A percentile compares a stretch with the other conserved stretches of the same genome.
These are phyloP conservation scores for Podosphaera fusca DNA, from an alignment of 2,329 filamentous ascomycete species.

Conservation along the genomic window DNA sequence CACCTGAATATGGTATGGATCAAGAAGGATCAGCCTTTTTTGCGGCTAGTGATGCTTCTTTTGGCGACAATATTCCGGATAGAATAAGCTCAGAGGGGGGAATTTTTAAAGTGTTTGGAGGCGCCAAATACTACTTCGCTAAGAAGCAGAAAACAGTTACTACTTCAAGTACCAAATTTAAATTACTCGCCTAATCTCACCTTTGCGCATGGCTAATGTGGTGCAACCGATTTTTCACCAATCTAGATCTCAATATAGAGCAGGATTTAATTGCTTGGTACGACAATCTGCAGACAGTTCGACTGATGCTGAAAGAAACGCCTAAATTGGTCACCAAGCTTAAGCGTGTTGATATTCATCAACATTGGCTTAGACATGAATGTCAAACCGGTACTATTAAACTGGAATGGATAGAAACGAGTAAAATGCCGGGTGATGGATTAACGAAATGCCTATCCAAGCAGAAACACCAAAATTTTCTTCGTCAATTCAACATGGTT, in stretches of 20 bases:
- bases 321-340: slow-evolving; percentile 6
- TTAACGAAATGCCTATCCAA: slow-evolving; percentile 7
- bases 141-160: neutral
- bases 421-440: slow-evolving; percentile 8
- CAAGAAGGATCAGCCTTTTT: neutral
- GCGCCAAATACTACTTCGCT: neutral
- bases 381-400: slow-evolving; percentile 5
- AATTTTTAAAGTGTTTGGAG: neutral
- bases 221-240: neutral
- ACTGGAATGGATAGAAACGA: slow-evolving; percentile 9
- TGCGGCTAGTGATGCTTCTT: neutral
- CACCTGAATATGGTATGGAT: neutral
- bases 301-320: slow-evolving; percentile 3
- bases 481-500: slow-evolving; percentile 1
- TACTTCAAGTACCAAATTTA: neutral
- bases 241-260: neutral
- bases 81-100: neutral
- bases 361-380: slow-evolving; percentile 11
- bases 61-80: neutral
- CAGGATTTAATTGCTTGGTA: neutral
- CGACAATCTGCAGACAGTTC: slow-evolving; percentile 3
- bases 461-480: neutral
- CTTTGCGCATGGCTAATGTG: neutral
- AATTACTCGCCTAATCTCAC: neutral
- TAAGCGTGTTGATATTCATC: slow-evolving; percentile 12